Evolutionary conservation across 768 basidiomycete species (phyloP).

Genomic region (Glaciozyma martinii): DNA sequence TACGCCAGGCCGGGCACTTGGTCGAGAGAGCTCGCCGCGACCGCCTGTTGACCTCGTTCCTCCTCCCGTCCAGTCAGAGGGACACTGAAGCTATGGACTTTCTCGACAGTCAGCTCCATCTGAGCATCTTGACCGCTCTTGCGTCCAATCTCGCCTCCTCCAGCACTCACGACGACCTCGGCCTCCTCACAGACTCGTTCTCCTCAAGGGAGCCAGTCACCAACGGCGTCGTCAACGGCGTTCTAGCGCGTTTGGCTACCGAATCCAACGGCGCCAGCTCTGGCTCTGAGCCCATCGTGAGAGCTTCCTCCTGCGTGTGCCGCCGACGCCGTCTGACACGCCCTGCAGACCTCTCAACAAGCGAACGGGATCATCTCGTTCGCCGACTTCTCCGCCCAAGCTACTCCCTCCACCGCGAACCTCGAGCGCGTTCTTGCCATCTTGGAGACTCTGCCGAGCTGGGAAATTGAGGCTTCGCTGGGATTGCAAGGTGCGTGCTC

Average conservation of each 20-base stretch:
- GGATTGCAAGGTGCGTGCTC: constrained; percentile 22
- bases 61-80: no score
- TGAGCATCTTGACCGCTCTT: constrained; percentile 17
- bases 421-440: constrained; percentile 9
- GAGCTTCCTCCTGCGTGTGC: neutral
- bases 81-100: neutral
- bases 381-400: constrained; percentile 7
- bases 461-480: constrained; percentile 15
- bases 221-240: neutral
- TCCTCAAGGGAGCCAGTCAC: neutral
- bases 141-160: constrained; percentile 23
- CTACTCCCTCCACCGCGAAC: neutral
- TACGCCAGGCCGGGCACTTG: no score
- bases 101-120: constrained; percentile 18
- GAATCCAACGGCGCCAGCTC: neutral
- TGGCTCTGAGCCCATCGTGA: constrained; percentile 8
- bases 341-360: constrained; percentile 16
- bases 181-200: constrained; percentile 13
- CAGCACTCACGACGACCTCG: neutral
- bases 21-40: no score
- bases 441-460: constrained; percentile 7
- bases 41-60: no score
- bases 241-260: neutral
- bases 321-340: neutral
- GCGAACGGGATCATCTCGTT: constrained; percentile 26